These are phyloP conservation scores for Psophocarpus tetragonolobus DNA, from an alignment of 306 rosid species.

Conservation along the genomic window DNA sequence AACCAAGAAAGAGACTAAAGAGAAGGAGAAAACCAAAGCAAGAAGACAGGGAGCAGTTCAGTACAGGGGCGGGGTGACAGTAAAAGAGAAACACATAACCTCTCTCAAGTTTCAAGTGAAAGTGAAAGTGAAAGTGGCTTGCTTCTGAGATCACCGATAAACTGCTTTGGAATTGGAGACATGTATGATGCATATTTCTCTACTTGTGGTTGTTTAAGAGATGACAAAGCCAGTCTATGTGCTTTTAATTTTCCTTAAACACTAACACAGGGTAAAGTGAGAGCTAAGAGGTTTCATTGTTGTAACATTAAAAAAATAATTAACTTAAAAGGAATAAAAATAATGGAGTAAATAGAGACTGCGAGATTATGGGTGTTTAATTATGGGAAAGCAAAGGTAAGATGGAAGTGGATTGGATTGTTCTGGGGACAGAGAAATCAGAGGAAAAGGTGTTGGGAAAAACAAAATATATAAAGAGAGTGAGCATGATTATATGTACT, in stretches of 20 bases:
- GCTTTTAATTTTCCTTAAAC: slow-evolving; percentile 41
- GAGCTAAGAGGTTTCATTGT: slow-evolving; percentile 7
- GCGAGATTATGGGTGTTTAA: slow-evolving; percentile 55
- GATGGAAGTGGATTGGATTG: slow-evolving; percentile 39
- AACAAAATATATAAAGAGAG: background rate
- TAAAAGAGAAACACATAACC: slow-evolving; percentile 33
- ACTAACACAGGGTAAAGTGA: slow-evolving; percentile 34
- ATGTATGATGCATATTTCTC: background rate
- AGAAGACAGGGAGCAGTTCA: slow-evolving; percentile 29
- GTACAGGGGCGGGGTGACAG: slow-evolving; percentile 27
- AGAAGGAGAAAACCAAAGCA: slow-evolving; percentile 24
- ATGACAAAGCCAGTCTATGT: slow-evolving; percentile 38
- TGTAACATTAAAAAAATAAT: background rate
- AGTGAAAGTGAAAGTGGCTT: slow-evolving; percentile 41
- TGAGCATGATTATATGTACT: slow-evolving; percentile 22
- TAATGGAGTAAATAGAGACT: slow-evolving; percentile 27
- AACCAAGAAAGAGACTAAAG: slow-evolving; percentile 29
- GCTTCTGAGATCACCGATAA: slow-evolving; percentile 35
- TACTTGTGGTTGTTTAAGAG: slow-evolving; percentile 40
- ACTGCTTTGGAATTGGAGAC: slow-evolving; percentile 55
- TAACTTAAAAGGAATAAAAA: slow-evolving; percentile 26
- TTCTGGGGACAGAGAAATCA: slow-evolving; percentile 48
- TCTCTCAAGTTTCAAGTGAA: slow-evolving; percentile 36
- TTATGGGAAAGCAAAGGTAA: slow-evolving; percentile 57
- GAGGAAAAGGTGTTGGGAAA: slow-evolving; percentile 48